These are phyloP conservation scores for Diplodia scrobiculata DNA, from an alignment of 2,329 filamentous ascomycete species.

Conservation along the genomic window DNA sequence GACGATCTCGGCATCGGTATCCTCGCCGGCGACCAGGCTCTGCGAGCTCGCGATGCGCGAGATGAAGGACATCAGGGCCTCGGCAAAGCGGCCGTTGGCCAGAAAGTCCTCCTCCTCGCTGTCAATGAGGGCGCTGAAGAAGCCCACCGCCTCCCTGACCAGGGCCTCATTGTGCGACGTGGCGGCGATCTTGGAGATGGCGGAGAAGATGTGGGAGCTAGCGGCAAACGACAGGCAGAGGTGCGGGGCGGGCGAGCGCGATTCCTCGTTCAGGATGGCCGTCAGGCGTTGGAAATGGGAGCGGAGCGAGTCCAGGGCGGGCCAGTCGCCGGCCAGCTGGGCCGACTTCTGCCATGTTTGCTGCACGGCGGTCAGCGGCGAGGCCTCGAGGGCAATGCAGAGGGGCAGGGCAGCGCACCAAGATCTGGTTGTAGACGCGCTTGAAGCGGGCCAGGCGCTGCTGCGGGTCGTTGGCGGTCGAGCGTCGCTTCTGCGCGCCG, in stretches of 20 bases:
- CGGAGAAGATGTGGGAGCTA: constrained; percentile 83
- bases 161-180: constrained; percentile 82
- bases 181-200: constrained; percentile 84
- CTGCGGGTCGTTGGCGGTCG: constrained; percentile 57
- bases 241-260: constrained; percentile 82
- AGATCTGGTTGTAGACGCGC: constrained; percentile 61
- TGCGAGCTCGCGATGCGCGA: constrained; percentile 75
- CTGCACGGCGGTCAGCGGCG: constrained; percentile 39
- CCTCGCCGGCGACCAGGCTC: constrained; percentile 70
- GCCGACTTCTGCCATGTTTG: constrained; percentile 63
- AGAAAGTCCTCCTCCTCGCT: constrained; percentile 95
- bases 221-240: constrained; percentile 87
- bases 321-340: constrained; percentile 54
- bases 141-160: constrained; percentile 77
- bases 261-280: constrained; percentile 81
- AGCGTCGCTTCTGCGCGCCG: constrained; percentile 53
- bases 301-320: constrained; percentile 55
- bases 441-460: constrained; percentile 65
- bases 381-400: constrained; percentile 16
- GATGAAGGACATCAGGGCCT: constrained; percentile 82
- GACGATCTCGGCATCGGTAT: constrained; percentile 85
- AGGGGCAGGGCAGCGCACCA: constrained; percentile 45
- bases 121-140: constrained; percentile 91
- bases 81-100: constrained; percentile 80
- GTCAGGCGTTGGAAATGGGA: constrained; percentile 60